Conservation (phyloP, 2,329 filamentous ascomycete species). For the Colletotrichum sp. region DNA sequence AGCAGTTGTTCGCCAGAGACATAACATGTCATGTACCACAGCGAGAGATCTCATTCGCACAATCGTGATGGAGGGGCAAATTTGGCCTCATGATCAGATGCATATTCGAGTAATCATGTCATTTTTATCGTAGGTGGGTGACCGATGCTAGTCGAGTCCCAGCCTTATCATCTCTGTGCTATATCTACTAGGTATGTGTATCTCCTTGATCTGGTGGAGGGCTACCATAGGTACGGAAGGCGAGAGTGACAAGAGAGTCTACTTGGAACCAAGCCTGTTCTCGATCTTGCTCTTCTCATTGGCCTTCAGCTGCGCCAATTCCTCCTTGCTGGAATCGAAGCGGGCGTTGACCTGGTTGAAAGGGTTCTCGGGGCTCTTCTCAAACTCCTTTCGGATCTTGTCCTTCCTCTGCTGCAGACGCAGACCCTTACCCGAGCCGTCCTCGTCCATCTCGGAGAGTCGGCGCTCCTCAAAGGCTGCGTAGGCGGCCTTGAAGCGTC, state of each 20-base stretch:
- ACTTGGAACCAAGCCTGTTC: conserved; percentile 59
- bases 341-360: conserved; percentile 83
- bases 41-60: neutral
- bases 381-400: conserved; percentile 88
- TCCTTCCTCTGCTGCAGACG: conserved; percentile 85
- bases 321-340: conserved; percentile 81
- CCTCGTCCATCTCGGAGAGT: conserved; percentile 82
- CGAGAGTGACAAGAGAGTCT: neutral
- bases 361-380: conserved; percentile 92
- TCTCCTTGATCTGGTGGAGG: neutral
- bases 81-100: conserved; percentile 3
- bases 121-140: neutral
- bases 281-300: conserved; percentile 79
- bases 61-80: neutral
- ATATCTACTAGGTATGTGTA: neutral
- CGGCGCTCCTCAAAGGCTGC: conserved; percentile 81
- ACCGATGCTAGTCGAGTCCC: neutral
- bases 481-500: conserved; percentile 85
- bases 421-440: conserved; percentile 75
- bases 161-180: neutral
- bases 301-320: conserved; percentile 69
- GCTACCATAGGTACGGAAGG: neutral
- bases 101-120: neutral
- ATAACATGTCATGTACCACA: neutral
- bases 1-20: neutral